Base-by-base conservation (phyloP, 495 filamentous ascomycete genomes). In the Aspergillus leporis region DNA sequence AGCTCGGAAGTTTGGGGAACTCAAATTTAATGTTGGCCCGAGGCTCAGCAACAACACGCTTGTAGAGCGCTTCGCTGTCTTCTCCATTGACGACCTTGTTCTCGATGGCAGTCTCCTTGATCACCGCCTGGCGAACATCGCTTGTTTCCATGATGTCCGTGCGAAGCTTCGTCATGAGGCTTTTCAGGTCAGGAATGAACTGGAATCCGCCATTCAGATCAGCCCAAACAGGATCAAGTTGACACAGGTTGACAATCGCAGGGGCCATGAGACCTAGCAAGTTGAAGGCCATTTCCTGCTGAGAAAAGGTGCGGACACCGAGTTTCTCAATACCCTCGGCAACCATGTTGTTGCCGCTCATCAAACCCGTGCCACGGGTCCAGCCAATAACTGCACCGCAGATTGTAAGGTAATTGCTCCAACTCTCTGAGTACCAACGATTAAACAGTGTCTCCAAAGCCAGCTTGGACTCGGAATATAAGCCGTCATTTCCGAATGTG, bases 211-310 rank as follows among this genome's bases (percentile, higher is more conserved):
- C 94, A 74, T 98, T 99, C 31, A 99, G 82, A 76, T 99, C 94
- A 51, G 95, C 94, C 73, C 90, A 97, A 56, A 99, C 91, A 5
- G 94, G 94, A 70, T 99, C 93, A 30, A 85, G 80, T 75, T 99
- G 94, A 80, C 95, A 98, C 31, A 99, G 85, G 67, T 98, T 92
- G 64, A 96, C 93, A 60, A 99, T 90, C 23, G 87, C 84, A 9
- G 94, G 92, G 5, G 93, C 86, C 94, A 99, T 97, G 49, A 99
- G 85, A 56, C 94, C 93, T 38, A 99, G 86, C 54, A 99, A 77
- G 74, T 98, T 99, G 83, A 99, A 98, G 4, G 94, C 94, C 94
- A 99, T 99, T 75, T 99, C 94, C 66, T 95, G 91, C 78, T 98
- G 95, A 18, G 93, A 97, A 79, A 99, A 99, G 5, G 94, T 99